These are phyloP conservation scores for Yamadazyma diospyri DNA, from an alignment of 1,139 yeast genomes.

Conservation along the genomic window DNA sequence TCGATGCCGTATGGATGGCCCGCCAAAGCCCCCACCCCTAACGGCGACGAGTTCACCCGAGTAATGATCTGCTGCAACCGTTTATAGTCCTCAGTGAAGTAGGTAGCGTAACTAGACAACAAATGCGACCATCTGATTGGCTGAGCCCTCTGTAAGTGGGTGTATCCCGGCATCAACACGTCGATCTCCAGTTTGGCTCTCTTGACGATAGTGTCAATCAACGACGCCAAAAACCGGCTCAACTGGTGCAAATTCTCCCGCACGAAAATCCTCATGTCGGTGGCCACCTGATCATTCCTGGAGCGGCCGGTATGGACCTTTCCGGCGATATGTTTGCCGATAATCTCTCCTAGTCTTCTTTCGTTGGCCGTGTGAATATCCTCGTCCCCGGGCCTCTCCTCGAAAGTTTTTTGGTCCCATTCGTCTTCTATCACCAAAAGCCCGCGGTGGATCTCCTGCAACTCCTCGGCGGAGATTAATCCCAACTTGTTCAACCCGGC, in stretches of 20 bases:
- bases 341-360: slow-evolving; percentile 92
- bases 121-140: slow-evolving; percentile 99
- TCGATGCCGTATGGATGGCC: slow-evolving; percentile 99
- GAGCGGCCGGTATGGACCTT: slow-evolving; percentile 98
- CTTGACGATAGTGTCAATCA: slow-evolving; percentile 62
- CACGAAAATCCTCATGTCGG: slow-evolving; percentile 94
- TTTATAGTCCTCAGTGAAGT: slow-evolving; percentile 84
- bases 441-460: slow-evolving; percentile 78
- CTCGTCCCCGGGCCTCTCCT: slow-evolving; percentile 89
- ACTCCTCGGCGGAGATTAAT: slow-evolving; percentile 66
- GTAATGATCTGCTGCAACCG: slow-evolving; percentile 76
- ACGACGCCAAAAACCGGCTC: slow-evolving; percentile 52
- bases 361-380: slow-evolving; percentile 99
- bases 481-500: slow-evolving; percentile 79
- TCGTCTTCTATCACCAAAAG: slow-evolving; percentile 66
- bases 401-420: slow-evolving; percentile 75
- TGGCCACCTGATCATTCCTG: slow-evolving; percentile 97
- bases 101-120: slow-evolving; percentile 92
- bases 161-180: slow-evolving; percentile 96
- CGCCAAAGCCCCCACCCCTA: slow-evolving; percentile 97
- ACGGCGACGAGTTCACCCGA: slow-evolving; percentile 84
- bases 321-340: slow-evolving; percentile 91
- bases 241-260: slow-evolving; percentile 69
- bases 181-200: slow-evolving; percentile 87
- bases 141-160: slow-evolving; percentile 97